These are phyloP conservation scores for Pythium guiyangense DNA, from an alignment of 352 stramenopile genomes.

Conservation along the genomic window DNA sequence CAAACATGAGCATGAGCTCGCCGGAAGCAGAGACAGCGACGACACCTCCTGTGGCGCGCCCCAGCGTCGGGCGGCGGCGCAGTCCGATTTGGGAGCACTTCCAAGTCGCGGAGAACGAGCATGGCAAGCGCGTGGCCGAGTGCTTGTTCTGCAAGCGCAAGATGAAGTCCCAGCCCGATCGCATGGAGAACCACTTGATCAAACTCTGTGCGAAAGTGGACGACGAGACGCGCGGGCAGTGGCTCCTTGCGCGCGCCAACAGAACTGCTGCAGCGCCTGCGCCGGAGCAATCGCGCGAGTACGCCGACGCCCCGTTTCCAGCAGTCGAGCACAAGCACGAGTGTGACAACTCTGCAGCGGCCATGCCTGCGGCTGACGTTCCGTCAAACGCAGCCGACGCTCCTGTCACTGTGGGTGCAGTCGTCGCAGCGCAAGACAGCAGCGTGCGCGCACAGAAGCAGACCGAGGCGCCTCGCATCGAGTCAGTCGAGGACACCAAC, in stretches of 20 bases:
- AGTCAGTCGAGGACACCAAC: too few species aligned
- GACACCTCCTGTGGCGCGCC: not conserved
- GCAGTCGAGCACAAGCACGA: too few species aligned
- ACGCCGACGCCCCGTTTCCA: not conserved
- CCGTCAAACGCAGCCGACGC: too few species aligned
- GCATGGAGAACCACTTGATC: constrained; percentile 19
- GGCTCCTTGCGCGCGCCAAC: constrained; percentile 11
- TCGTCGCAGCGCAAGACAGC: too few species aligned
- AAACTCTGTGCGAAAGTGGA: constrained; percentile 14
- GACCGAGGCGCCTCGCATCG: too few species aligned
- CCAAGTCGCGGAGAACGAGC: constrained; percentile 2
- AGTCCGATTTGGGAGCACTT: constrained; percentile 17
- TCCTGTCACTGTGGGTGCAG: too few species aligned
- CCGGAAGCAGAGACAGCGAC: not conserved
- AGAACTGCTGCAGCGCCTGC: constrained; percentile 2
- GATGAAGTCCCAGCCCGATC: constrained; percentile 17
- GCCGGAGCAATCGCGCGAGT: not conserved
- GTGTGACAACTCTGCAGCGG: too few species aligned
- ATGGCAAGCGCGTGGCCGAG: constrained; percentile 14
- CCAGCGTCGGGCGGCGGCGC: constrained; percentile 6
- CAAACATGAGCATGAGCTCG: not conserved
- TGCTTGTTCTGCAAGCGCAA: constrained; percentile 13
- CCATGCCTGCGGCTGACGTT: too few species aligned
- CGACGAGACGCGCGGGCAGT: constrained; percentile 6
- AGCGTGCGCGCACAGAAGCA: too few species aligned